Evolutionary conservation across 2,329 filamentous ascomycete genomes (phyloP).

Genomic region (Aspergillus brasiliensis): DNA sequence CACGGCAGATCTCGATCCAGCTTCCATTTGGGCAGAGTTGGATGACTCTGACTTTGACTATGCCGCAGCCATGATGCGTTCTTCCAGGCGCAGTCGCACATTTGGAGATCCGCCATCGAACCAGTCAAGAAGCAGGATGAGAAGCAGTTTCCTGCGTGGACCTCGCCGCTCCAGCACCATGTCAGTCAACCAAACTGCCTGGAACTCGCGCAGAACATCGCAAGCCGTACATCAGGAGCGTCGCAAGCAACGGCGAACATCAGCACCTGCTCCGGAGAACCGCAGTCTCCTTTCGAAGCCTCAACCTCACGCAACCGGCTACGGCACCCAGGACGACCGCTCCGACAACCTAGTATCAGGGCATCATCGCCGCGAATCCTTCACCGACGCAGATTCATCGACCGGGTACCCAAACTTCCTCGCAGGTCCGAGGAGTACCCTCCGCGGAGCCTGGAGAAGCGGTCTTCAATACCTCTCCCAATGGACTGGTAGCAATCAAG

Average conservation of each 20-base stretch:
- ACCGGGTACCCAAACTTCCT: constrained; percentile 19
- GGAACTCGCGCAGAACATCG: constrained; percentile 25
- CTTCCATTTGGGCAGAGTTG: constrained; percentile 85
- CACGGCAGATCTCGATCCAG: constrained; percentile 63
- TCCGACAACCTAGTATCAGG: not conserved
- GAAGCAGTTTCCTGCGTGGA: constrained; percentile 19
- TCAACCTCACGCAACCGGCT: constrained; percentile 28
- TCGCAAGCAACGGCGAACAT: constrained; percentile 26
- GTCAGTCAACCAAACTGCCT: constrained; percentile 19
- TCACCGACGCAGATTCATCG: not conserved
- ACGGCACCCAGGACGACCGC: constrained; percentile 30
- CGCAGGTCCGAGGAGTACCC: constrained; percentile 30
- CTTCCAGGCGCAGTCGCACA: constrained; percentile 15
- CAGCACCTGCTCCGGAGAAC: constrained; percentile 26
- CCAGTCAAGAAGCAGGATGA: constrained; percentile 28
- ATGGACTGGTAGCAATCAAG: constrained; percentile 20
- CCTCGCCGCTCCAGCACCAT: constrained; percentile 28
- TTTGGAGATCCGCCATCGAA: constrained; percentile 15
- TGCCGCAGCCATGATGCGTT: constrained; percentile 13
- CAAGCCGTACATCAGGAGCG: constrained; percentile 15
- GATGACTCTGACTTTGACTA: constrained; percentile 65
- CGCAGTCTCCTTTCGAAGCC: constrained; percentile 22
- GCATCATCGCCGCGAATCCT: constrained; percentile 1
- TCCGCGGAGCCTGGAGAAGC: constrained; percentile 29
- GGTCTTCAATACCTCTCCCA: constrained; percentile 27